Conservation (phyloP, 306 rosid genomes). For the Prunus armeniaca region DNA sequence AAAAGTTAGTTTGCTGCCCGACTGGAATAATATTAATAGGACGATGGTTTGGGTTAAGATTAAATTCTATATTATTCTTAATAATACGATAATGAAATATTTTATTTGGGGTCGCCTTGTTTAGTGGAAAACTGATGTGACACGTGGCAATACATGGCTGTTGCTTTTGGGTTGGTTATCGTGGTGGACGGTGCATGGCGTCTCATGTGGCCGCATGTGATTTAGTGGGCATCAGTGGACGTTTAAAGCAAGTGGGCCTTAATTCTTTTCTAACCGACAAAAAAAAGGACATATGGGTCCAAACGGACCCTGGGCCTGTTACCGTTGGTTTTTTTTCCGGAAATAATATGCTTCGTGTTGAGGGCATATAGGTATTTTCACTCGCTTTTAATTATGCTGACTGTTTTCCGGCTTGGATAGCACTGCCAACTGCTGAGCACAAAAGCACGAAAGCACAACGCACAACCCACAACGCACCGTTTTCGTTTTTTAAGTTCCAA, state of each 20-base stretch:
- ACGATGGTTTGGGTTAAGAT: neutral
- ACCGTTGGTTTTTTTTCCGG: neutral
- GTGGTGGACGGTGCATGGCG: neutral
- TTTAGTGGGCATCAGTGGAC: neutral
- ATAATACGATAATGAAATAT: neutral
- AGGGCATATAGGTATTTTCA: neutral
- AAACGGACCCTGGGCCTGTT: neutral
- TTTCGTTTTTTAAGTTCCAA: neutral
- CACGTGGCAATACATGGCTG: neutral
- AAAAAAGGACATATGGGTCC: neutral
- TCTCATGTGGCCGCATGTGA: neutral
- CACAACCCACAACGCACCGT: neutral
- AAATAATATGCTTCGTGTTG: neutral
- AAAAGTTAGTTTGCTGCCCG: neutral
- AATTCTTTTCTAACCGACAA: neutral
- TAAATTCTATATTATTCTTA: neutral
- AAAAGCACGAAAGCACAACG: neutral
- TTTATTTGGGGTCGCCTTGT: neutral
- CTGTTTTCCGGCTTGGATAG: conserved; percentile 10
- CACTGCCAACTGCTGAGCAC: neutral
- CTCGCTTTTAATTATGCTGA: neutral
- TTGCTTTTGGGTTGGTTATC: neutral
- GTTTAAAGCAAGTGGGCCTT: neutral
- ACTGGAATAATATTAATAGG: neutral
- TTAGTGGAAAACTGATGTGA: neutral